These are phyloP conservation scores for Cyberlindnera suaveolens DNA, from an alignment of 805 yeast species.

Conservation along the genomic window DNA sequence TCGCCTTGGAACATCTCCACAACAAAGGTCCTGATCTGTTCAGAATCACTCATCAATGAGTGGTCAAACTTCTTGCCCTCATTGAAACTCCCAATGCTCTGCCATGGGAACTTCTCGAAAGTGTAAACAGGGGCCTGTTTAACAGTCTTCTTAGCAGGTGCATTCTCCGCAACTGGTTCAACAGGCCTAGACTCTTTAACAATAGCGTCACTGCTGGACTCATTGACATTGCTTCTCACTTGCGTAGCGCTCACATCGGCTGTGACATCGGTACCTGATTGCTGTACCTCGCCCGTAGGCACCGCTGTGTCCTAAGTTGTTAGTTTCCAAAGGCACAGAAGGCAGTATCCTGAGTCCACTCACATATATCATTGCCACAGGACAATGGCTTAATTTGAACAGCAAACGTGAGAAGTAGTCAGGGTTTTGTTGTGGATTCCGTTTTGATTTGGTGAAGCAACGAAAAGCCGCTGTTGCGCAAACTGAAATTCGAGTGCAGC, in stretches of 20 bases:
- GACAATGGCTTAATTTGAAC: neutral
- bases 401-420: neutral
- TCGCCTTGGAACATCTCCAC: constrained; percentile 66
- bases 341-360: neutral
- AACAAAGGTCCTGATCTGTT: constrained; percentile 50
- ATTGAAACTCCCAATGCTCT: constrained; percentile 25
- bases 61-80: constrained; percentile 20
- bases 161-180: too few species aligned
- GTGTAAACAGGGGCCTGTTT: neutral
- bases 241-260: neutral
- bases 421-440: neutral
- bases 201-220: too few species aligned
- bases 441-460: neutral
- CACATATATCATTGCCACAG: constrained; percentile 1
- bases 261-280: neutral
- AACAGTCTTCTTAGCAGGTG: too few species aligned
- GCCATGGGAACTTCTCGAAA: constrained; percentile 30
- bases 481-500: too few species aligned
- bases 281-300: neutral
- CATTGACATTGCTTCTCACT: neutral
- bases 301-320: too few species aligned
- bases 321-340: too few species aligned
- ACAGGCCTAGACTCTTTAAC: too few species aligned
- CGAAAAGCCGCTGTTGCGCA: too few species aligned
- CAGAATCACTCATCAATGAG: constrained; percentile 23